phyloP scores from a whole-genome alignment of 1,139 yeast genomes.

The Geotrichum citri-aurantii region DNA sequence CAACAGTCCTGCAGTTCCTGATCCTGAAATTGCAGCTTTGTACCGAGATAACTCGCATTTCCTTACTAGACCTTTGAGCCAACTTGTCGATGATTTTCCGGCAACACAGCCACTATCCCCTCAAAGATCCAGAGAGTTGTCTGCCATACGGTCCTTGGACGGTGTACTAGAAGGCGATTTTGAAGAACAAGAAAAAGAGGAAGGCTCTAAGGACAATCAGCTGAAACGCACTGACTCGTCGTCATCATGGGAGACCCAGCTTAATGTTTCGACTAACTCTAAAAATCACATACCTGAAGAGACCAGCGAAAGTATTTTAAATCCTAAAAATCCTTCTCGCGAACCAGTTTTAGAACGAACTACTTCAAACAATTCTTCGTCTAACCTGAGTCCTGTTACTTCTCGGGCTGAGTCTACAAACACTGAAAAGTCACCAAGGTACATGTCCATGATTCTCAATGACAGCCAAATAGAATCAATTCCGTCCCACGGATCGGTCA shows the following conservation, averaged over 20 bases:
- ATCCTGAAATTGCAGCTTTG: constrained; percentile 32
- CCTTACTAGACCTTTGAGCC: constrained; percentile 30
- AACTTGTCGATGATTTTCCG: constrained; percentile 18
- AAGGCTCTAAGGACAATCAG: background rate
- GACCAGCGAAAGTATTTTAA: background rate
- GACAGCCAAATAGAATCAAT: background rate
- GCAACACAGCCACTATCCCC: constrained; percentile 8
- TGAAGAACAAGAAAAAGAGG: background rate
- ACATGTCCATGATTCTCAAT: background rate
- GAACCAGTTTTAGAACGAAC: background rate
- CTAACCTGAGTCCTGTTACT: constrained; percentile 1
- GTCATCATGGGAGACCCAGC: constrained; percentile 13
- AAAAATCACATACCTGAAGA: background rate
- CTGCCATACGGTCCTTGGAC: background rate
- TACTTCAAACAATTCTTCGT: background rate
- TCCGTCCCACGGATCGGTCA: background rate
- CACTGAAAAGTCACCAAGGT: background rate
- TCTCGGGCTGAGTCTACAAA: background rate
- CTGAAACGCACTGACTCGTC: background rate
- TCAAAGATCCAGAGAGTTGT: constrained; percentile 9
- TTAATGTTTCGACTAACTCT: background rate
- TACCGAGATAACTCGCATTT: constrained; percentile 32
- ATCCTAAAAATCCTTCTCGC: constrained; percentile 10
- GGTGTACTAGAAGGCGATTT: background rate
- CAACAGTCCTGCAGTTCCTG: constrained; percentile 16